Percentiles rank a stretch among this genome's conserved stretches.
phyloP scores from a whole-genome alignment of 2,329 filamentous ascomycete genomes.

The Penicillium nordicum region DNA sequence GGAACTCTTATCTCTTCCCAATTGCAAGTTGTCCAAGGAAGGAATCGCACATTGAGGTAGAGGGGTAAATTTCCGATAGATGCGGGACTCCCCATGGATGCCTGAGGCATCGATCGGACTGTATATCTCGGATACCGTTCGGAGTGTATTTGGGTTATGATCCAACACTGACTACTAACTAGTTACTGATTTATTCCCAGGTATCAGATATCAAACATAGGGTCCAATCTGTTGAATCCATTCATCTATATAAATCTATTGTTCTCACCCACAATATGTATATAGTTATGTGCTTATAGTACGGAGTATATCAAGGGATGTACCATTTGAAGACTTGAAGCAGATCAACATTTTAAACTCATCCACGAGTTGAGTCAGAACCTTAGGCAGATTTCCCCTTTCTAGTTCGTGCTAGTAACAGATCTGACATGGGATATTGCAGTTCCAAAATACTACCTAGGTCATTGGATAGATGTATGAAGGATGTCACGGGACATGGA shows the following conservation, averaged over 20 bases:
- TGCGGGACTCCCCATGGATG: slow-evolving; percentile 22
- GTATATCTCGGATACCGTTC: not conserved
- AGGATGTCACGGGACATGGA: not conserved
- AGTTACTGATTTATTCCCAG: too few relatives aligned
- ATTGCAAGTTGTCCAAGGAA: slow-evolving; percentile 10
- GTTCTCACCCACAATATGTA: not conserved
- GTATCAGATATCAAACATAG: not conserved
- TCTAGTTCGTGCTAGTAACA: not conserved
- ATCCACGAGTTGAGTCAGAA: not conserved
- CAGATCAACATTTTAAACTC: not conserved
- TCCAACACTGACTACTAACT: too few relatives aligned
- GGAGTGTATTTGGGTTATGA: not conserved
- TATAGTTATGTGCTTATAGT: not conserved
- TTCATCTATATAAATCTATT: not conserved
- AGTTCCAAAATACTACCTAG: not conserved
- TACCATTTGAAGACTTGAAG: not conserved
- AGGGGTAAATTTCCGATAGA: slow-evolving; percentile 36
- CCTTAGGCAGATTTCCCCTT: not conserved
- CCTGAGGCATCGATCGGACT: slow-evolving; percentile 25
- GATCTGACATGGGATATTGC: not conserved
- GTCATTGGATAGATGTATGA: not conserved
- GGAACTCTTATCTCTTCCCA: slow-evolving; percentile 10
- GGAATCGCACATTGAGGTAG: slow-evolving; percentile 22
- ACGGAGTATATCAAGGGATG: not conserved
- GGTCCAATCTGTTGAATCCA: not conserved